These are phyloP conservation scores for Guyanaporus albipodus DNA, from an alignment of 768 basidiomycete species.

Conservation along the genomic window DNA sequence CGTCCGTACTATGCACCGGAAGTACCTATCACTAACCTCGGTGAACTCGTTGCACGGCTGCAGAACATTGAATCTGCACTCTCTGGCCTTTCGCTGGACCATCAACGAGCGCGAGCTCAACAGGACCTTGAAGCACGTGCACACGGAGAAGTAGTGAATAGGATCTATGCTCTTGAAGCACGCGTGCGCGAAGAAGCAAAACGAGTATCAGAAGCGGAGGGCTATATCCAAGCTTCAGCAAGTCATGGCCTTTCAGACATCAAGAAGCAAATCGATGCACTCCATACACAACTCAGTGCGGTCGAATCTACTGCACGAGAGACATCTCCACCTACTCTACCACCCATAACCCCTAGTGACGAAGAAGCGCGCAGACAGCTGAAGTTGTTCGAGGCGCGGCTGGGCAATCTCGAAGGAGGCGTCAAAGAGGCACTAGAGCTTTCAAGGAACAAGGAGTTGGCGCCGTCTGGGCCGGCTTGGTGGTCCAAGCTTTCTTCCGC, in stretches of 20 bases:
- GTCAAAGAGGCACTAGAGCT: constrained; percentile 72
- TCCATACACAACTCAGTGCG: constrained; percentile 42
- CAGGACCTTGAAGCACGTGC: constrained; percentile 50
- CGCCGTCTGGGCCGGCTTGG: constrained; percentile 52
- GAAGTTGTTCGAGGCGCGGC: constrained; percentile 55
- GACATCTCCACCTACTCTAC: constrained; percentile 12
- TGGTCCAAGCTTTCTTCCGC: constrained; percentile 61
- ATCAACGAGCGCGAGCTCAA: constrained; percentile 46
- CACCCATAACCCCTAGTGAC: constrained; percentile 36
- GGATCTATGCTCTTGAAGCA: constrained; percentile 55
- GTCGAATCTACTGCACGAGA: constrained; percentile 23
- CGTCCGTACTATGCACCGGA: constrained; percentile 51
- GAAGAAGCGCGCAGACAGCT: constrained; percentile 56
- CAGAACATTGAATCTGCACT: constrained; percentile 60
- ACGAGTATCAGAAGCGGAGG: constrained; percentile 51
- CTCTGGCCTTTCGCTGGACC: constrained; percentile 54
- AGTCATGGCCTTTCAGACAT: constrained; percentile 46
- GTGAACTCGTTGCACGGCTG: constrained; percentile 61
- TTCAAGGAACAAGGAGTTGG: constrained; percentile 45
- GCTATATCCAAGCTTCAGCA: constrained; percentile 41
- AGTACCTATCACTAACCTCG: constrained; percentile 58
- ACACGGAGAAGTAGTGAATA: constrained; percentile 49
- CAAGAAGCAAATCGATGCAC: constrained; percentile 51
- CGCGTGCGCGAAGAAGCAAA: constrained; percentile 45
- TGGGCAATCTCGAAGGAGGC: constrained; percentile 57